Conservation (phyloP, 148 eudicot genomes). For the Fagopyrum tataricum region DNA sequence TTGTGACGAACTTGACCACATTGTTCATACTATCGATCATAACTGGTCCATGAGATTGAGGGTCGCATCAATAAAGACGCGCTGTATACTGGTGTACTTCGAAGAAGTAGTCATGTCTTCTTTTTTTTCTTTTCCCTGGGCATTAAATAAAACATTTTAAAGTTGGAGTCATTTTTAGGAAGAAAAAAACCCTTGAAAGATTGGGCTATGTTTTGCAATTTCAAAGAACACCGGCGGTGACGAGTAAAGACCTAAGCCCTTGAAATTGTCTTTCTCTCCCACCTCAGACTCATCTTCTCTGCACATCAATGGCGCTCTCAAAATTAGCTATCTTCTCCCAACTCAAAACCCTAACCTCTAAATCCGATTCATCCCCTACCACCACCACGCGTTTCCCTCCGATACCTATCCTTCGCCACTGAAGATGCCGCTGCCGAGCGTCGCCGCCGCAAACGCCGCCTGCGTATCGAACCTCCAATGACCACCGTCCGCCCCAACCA, state of each 20-base stretch:
- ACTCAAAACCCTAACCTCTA: conserved; percentile 12
- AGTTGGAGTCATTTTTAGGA: no score
- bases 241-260: neutral
- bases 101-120: no score
- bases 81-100: no score
- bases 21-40: no score
- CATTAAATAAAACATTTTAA: no score
- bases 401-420: conserved; percentile 9
- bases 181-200: no score
- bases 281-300: neutral
- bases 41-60: no score
- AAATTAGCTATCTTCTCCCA: conserved; percentile 7
- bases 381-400: conserved; percentile 5
- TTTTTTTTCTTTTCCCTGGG: no score
- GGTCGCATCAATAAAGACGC: no score
- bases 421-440: conserved; percentile 51
- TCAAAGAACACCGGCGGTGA: neutral
- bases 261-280: neutral
- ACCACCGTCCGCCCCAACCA: conserved; percentile 38
- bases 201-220: neutral
- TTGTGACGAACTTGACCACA: no score
- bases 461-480: conserved; percentile 79
- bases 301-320: conserved; percentile 13
- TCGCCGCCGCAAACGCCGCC: conserved; percentile 78
- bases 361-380: neutral